Percentiles rank a stretch among this genome's conserved stretches.
phyloP scores from a whole-genome alignment of 2,329 filamentous ascomycete species.

The Esteya vermicola region DNA sequence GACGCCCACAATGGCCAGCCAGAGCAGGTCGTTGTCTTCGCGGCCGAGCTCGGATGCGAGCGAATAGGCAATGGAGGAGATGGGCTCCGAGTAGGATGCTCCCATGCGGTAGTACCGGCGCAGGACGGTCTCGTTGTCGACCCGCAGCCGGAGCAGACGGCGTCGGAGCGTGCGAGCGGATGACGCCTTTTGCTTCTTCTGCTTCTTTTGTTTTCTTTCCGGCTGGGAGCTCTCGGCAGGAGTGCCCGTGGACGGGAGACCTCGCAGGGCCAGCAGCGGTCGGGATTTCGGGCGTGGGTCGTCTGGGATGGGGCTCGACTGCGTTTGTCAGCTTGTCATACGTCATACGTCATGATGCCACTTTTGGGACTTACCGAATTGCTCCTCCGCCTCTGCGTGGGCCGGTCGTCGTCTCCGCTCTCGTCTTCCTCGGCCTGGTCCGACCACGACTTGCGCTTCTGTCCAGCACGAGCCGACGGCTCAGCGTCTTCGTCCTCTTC shows the following conservation, averaged over 20 bases:
- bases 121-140: constrained; percentile 63
- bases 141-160: constrained; percentile 59
- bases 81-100: constrained; percentile 84
- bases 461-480: constrained; percentile 2
- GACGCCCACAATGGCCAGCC: constrained; percentile 88
- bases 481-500: constrained; percentile 51
- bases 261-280: constrained; percentile 42
- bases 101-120: constrained; percentile 76
- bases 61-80: constrained; percentile 88
- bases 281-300: constrained; percentile 49
- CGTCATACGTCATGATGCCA: neutral
- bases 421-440: constrained; percentile 57
- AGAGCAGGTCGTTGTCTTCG: constrained; percentile 92
- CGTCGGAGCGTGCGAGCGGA: constrained; percentile 60
- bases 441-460: constrained; percentile 63
- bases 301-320: constrained; percentile 52
- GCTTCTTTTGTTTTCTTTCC: constrained; percentile 38
- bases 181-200: constrained; percentile 32
- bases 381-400: constrained; percentile 67
- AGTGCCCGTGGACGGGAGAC: constrained; percentile 34
- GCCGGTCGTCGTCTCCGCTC: constrained; percentile 61
- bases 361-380: constrained; percentile 54
- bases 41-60: constrained; percentile 87
- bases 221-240: constrained; percentile 39
- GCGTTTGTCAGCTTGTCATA: constrained; percentile 6